Evolutionary conservation across 345 rosid species (phyloP), one percentile per base, ranked within the genome.

Genomic region (Microcos paniculata): DNA sequence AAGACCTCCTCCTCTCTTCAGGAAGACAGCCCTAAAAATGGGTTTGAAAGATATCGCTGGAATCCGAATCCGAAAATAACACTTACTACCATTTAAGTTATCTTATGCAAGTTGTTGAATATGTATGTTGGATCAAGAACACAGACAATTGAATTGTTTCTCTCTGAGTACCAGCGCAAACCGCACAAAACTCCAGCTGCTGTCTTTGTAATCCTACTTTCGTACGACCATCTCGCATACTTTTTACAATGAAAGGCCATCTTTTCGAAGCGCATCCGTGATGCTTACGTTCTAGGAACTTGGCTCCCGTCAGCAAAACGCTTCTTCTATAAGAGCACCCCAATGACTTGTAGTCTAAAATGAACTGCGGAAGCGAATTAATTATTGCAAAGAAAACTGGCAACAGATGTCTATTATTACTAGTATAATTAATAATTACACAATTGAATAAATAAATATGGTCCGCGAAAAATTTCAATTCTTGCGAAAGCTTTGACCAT

Each of bases 21-120:
- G 97, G 33, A 94, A 84, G 84, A 96, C 99, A 3, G 98, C 97
- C 1, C 76, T 90, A 55, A 96, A 96, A 78, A 94, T 96, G 99
- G 98, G 99, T 70, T 88, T 91, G 76, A 96, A 92, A 86, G 96
- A 86, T 71, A 88, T 92, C 13, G 80, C 40, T 35, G 40, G 40
- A 35, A 35, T 35, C 40, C 40, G 40, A 35, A 7, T 35, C 40
- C 40, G 40, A 35, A 35, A 35, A 35, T 35, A 35, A 35, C 40
- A 35, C 40, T 35, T 35, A 5, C 6, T 35, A 35, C 6, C n/a
- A n/a, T n/a, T n/a, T n/a, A n/a, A 35, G 40, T 35, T 35, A n/a
- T n/a, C n/a, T 35, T 35, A 0, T 35, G 6, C 6, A 35, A 35
- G 40, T 35, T 35, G 40, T 35, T 35, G 6, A 35, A 2, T 4